A percentile compares a stretch with the other conserved stretches of the same genome.
These are phyloP conservation scores for Camellia oleifera DNA, from an alignment of 179 eudicot genomes.

Conservation along the genomic window DNA sequence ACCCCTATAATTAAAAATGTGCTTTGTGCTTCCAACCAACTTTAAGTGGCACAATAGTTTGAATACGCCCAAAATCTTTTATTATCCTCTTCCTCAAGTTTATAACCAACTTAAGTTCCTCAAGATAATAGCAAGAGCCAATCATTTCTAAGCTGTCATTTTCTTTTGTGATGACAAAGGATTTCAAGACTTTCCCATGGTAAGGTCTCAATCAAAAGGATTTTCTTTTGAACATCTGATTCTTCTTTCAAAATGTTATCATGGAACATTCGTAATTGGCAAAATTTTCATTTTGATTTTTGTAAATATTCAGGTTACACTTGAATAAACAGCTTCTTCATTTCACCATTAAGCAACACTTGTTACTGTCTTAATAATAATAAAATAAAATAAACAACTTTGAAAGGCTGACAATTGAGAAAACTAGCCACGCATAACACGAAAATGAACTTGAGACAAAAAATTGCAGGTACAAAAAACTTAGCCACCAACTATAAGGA, in stretches of 20 bases:
- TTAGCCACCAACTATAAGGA: neutral
- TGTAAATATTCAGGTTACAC: neutral
- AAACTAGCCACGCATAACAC: neutral
- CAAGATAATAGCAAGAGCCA: neutral
- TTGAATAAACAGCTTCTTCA: neutral
- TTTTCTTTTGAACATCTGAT: neutral
- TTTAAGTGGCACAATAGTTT: neutral
- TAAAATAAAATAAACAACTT: neutral
- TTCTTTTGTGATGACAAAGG: neutral
- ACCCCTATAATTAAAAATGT: neutral
- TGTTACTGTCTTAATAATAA: neutral
- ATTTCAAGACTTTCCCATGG: neutral
- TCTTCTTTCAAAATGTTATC: neutral
- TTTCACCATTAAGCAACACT: neutral
- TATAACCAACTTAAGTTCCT: neutral
- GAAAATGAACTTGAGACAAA: too few relatives aligned
- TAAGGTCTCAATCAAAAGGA: neutral
- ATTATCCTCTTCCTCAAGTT: neutral
- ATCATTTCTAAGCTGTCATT: neutral
- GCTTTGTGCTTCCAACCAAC: too few relatives aligned
- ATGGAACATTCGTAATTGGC: neutral
- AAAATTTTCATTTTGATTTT: neutral
- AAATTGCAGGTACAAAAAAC: neutral
- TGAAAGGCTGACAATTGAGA: neutral
- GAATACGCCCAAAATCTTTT: neutral